Evolutionary conservation across 345 rosid genomes (phyloP), one percentile per base, ranked within the genome.

Genomic region (Sonneratia alba): DNA sequence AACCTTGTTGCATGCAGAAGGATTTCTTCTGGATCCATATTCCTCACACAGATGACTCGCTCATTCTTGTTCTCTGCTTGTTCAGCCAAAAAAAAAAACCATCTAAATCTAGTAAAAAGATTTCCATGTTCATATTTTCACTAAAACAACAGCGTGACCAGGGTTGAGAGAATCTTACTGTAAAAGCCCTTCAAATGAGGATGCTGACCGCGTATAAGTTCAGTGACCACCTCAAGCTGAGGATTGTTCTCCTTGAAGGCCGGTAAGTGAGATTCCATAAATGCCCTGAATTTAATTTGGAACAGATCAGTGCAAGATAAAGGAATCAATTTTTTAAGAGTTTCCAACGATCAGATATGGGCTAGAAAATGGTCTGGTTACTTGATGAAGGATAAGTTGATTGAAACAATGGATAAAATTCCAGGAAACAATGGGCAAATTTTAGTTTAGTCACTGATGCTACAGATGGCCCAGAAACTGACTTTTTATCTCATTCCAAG

Each of bases 21-120:
- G 61, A 94, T 76, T 7, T 88, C 86, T 40, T 91, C 89, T 42
- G 90, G 85, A 74, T 71, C 77, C 89, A 88, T 49, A 78, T 94
- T 94, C 85, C 85, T 94, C 76, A 91, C 97, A 69, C 98, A 94
- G 53, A 94, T 81, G 63, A 94, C 98, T 36, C 89, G 77, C 76
- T 91, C 85, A 48, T 91, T 94, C 71, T 85, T 83, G 74, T 91
- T 94, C 82, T 77, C 97, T 94, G 79, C 3, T 48, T 9, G 75
- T 70, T 67, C 37, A n/a, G 22, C 66, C 66, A 73, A 22, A 8
- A 5, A 8, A 5, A 40, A 66, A n/a, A 24, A 18, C 7, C 5
- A 40, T 40, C 43, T 40, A 65, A 40, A 3, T 37, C 36, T 37
- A 4, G 45, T 42, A 42, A 4, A 51, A 22, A 9, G 38, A 65